Base-by-base conservation (phyloP, 2,329 filamentous ascomycete species). In the Chaetothyriales sp. region DNA sequence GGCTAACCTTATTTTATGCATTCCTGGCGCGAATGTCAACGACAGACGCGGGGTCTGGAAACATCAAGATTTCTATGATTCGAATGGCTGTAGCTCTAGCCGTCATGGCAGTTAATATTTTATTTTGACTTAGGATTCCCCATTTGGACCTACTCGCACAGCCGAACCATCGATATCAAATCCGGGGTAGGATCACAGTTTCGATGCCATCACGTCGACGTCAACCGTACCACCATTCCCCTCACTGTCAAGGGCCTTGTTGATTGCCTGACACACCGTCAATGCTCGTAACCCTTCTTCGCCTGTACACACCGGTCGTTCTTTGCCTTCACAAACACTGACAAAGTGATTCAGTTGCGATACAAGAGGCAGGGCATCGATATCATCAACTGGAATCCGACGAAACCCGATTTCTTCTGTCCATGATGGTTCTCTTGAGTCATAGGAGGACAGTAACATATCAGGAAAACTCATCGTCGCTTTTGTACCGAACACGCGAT, bases 261-360 rank as follows among this genome's bases (percentile, higher is more conserved):
- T 50, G 2, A 57, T 18, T 15, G 54, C 54, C 20, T 58, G 48
- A 28, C 52, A 51, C 8, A 57, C 54, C 2, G 46, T 29, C 3
- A 58, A 45, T 10, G 52, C 54, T n/a, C 18, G 6, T 10, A 58
- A 28, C 6, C 52, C 56, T 4, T 51, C 54, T n/a, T 29, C 46
- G 5, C 43, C 54, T n/a, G 29, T 45, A 43, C 56, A 58, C 19
- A 43, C 51, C 5, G 54, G 52, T n/a, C 53, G 47, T 18, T 44
- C 54, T 33, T 50, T 43, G 7, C 50, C 45, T 7, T 43, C 37
- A 5, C 44, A 18, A 1, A 56, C 56, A 13, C 40, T 46, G 22
- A 58, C 33, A 46, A 58, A 57, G 45, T 57, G 52, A 18, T 46
- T 28, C 4, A 55, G 49, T 43, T 58, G 55, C 13, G 15, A n/a